A percentile compares a stretch with the other conserved stretches of the same genome.
Evolutionary conservation across 176 grass and related monocot species (phyloP).

Genomic region (Tillandsia fasciculata): DNA sequence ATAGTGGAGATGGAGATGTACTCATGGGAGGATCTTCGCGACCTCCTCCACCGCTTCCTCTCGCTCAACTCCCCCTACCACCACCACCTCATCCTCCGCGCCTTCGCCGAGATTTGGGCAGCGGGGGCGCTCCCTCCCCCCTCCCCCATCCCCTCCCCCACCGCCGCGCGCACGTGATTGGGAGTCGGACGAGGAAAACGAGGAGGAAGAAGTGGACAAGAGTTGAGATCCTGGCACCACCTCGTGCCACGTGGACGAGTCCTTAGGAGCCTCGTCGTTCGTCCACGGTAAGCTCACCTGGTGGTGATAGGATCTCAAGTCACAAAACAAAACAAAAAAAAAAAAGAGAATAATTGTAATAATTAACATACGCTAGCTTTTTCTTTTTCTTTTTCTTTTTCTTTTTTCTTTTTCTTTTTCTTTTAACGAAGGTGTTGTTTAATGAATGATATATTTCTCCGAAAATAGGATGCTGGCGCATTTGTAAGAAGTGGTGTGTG

Average conservation of each 20-base stretch:
- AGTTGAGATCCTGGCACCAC: constrained; percentile 80
- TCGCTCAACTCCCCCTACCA: constrained; percentile 76
- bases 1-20: constrained; percentile 88
- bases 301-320: constrained; percentile 45
- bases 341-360: background rate
- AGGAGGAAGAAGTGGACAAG: background rate
- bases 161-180: background rate
- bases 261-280: background rate
- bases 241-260: constrained; percentile 21
- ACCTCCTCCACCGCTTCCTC: constrained; percentile 76
- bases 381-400: background rate
- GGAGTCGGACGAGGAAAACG: background rate
- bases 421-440: no score
- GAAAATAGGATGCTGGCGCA: no score
- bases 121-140: constrained; percentile 24
- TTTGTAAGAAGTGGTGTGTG: no score
- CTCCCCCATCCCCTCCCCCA: background rate
- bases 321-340: background rate
- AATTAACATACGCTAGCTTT: background rate
- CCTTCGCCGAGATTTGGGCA: constrained; percentile 84
- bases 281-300: constrained; percentile 15
- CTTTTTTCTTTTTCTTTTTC: background rate
- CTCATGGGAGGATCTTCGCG: constrained; percentile 70
- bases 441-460: no score
- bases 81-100: constrained; percentile 90